These are phyloP conservation scores for Metarhizium album DNA, from an alignment of 2,329 filamentous ascomycete species.

Conservation along the genomic window DNA sequence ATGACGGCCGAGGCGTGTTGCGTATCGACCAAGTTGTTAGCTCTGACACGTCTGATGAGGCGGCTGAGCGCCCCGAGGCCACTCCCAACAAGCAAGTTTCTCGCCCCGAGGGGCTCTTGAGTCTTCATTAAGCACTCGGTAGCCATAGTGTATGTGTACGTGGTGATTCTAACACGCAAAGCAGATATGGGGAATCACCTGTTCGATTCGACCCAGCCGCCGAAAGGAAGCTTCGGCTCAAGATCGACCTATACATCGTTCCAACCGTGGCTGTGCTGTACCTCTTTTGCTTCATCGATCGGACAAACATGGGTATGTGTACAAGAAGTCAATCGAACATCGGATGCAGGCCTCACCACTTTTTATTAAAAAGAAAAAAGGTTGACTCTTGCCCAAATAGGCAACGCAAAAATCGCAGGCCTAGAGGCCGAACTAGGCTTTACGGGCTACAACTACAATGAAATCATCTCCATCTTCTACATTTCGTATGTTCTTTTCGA, in stretches of 20 bases:
- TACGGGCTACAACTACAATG: constrained; percentile 56
- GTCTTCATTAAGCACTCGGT: too few relatives aligned
- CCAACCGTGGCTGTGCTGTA: constrained; percentile 58
- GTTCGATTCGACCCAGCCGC: constrained; percentile 45
- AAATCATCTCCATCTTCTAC: constrained; percentile 57
- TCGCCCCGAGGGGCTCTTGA: too few relatives aligned
- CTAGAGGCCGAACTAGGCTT: constrained; percentile 52
- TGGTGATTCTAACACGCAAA: background rate
- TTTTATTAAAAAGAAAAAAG: too few relatives aligned
- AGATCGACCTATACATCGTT: constrained; percentile 55
- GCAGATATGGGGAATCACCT: constrained; percentile 14
- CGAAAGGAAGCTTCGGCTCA: constrained; percentile 46
- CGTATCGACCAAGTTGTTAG: background rate
- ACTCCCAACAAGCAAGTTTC: constrained; percentile 32
- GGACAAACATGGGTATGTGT: constrained; percentile 58
- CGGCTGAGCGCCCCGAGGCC: constrained; percentile 31
- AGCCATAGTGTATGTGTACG: too few relatives aligned
- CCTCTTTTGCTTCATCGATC: constrained; percentile 64
- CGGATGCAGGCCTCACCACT: too few relatives aligned
- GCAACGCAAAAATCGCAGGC: constrained; percentile 58
- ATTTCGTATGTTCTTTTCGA: constrained; percentile 64
- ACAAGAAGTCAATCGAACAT: too few relatives aligned
- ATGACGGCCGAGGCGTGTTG: background rate
- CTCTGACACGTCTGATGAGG: constrained; percentile 10
- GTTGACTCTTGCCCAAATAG: constrained; percentile 21